phyloP scores from a whole-genome alignment of 139 green algal species.

The Auxenochlorella protothecoides region DNA sequence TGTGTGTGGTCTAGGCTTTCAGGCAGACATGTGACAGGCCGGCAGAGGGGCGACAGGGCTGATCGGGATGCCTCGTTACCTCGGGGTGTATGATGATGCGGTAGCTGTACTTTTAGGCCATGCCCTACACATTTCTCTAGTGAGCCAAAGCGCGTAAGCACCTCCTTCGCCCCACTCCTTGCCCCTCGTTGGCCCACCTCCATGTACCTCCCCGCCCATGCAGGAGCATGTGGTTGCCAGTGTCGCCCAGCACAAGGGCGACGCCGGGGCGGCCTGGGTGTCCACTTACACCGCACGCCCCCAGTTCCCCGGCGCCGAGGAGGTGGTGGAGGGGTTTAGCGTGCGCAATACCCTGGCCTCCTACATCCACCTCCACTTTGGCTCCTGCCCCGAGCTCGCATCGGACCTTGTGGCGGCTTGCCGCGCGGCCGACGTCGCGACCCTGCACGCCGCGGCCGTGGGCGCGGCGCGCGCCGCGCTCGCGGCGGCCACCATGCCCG shows the following conservation, averaged over 20 bases:
- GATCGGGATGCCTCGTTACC: too few species aligned
- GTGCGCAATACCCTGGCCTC: constrained; percentile 58
- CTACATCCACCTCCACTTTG: constrained; percentile 83
- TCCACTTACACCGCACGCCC: constrained; percentile 21
- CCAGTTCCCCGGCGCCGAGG: constrained; percentile 11
- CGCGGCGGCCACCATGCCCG: too few species aligned
- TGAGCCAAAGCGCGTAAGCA: too few species aligned
- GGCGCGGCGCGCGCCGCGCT: constrained; percentile 10
- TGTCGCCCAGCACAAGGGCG: not conserved
- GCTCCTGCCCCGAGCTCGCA: constrained; percentile 40
- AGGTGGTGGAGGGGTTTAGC: constrained; percentile 58
- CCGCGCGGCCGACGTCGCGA: constrained; percentile 39
- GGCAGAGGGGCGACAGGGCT: too few species aligned
- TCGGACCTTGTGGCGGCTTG: constrained; percentile 44
- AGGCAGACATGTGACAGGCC: too few species aligned
- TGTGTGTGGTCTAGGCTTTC: not conserved
- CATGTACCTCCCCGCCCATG: not conserved
- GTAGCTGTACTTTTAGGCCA: too few species aligned
- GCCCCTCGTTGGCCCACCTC: too few species aligned
- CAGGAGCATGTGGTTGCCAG: constrained; percentile 35
- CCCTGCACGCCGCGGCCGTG: constrained; percentile 5
- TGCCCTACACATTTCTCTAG: too few species aligned
- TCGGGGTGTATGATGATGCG: too few species aligned
- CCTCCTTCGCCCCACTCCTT: too few species aligned
- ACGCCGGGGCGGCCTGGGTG: constrained; percentile 10